Percentiles rank a stretch among this genome's conserved stretches.
Conservation (phyloP, 495 filamentous ascomycete species). For the Penicillium fimorum region DNA sequence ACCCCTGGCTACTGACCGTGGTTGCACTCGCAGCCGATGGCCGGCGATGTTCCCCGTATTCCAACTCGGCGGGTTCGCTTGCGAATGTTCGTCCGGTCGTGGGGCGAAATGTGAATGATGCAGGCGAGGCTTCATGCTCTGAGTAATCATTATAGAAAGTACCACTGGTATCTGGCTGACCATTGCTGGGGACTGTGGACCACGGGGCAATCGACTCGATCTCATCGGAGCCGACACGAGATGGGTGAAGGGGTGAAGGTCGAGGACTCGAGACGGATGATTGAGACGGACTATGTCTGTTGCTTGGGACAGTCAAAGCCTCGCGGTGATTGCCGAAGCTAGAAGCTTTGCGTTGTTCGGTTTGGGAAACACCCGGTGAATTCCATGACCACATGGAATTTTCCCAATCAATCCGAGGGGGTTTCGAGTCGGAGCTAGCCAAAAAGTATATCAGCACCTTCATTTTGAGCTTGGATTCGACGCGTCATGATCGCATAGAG, state of each 20-base stretch:
- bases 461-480: neutral
- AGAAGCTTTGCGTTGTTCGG: slow-evolving; percentile 42
- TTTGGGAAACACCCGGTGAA: slow-evolving; percentile 46
- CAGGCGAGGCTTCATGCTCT: slow-evolving; percentile 52
- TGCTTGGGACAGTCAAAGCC: slow-evolving; percentile 35
- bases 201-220: slow-evolving; percentile 40
- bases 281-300: slow-evolving; percentile 31
- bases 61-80: slow-evolving; percentile 66
- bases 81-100: slow-evolving; percentile 57
- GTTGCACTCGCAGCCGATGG: slow-evolving; percentile 88
- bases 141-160: slow-evolving; percentile 47
- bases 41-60: slow-evolving; percentile 70
- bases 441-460: neutral
- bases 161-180: slow-evolving; percentile 35
- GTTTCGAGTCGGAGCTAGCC: slow-evolving; percentile 28
- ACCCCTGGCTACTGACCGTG: slow-evolving; percentile 87
- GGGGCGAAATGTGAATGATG: slow-evolving; percentile 65
- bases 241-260: slow-evolving; percentile 28
- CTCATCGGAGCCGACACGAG: slow-evolving; percentile 26
- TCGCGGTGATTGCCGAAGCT: slow-evolving; percentile 42
- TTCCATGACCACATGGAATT: slow-evolving; percentile 45
- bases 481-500: neutral
- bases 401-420: slow-evolving; percentile 32
- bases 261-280: slow-evolving; percentile 28
- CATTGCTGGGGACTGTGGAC: slow-evolving; percentile 30